These are phyloP conservation scores for Alloascoidea hylecoeti DNA, from an alignment of 805 yeast species.

Conservation along the genomic window DNA sequence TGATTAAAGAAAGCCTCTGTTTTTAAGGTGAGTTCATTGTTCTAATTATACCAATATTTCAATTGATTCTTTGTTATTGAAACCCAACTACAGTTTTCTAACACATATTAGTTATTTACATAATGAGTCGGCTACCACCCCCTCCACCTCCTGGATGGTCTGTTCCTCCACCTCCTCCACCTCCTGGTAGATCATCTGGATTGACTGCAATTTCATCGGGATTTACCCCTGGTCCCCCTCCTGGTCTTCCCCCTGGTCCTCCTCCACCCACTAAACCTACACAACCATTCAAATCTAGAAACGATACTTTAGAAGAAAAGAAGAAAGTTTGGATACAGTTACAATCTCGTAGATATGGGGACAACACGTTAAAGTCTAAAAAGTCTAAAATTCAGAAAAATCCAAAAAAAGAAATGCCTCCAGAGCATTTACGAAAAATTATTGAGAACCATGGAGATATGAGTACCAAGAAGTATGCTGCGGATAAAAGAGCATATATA, in stretches of 20 bases:
- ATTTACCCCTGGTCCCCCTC: conserved; percentile 14
- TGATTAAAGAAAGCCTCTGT: too few relatives aligned
- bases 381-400: conserved; percentile 37
- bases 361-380: conserved; percentile 16
- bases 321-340: conserved; percentile 45
- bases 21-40: too few relatives aligned
- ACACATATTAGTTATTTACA: too few relatives aligned
- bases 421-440: conserved; percentile 81
- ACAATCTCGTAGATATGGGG: conserved; percentile 44
- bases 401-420: conserved; percentile 75
- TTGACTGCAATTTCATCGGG: conserved; percentile 14
- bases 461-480: conserved; percentile 61
- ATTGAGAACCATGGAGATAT: conserved; percentile 77
- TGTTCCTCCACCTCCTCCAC: conserved; percentile 13
- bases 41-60: too few relatives aligned
- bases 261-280: conserved; percentile 10
- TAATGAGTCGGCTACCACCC: conserved; percentile 9
- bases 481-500: conserved; percentile 75
- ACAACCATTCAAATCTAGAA: conserved; percentile 7
- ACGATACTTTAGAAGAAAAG: conserved; percentile 22
- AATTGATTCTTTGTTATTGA: too few relatives aligned
- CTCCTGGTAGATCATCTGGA: conserved; percentile 14
- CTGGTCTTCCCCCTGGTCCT: conserved; percentile 17
- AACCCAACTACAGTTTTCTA: too few relatives aligned
- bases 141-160: conserved; percentile 19